A percentile compares a stretch with the other conserved stretches of the same genome.
Evolutionary conservation across 768 basidiomycete species (phyloP).

Genomic region (Tephrocybe sp.): DNA sequence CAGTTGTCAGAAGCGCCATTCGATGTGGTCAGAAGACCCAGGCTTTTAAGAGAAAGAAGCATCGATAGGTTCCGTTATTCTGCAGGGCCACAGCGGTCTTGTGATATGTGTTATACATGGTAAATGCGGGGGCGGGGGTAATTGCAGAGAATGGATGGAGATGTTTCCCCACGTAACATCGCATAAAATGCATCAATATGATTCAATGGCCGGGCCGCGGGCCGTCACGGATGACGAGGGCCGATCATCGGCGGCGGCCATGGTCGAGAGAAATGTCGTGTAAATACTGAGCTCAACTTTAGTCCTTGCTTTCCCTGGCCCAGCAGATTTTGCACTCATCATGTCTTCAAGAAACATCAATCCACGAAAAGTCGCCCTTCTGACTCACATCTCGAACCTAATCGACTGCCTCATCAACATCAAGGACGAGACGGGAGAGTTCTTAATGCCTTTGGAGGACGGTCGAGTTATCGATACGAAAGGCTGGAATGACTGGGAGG

Average conservation of each 20-base stretch:
- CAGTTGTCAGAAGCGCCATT: slow-evolving; percentile 1
- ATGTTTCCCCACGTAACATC: slow-evolving; percentile 1
- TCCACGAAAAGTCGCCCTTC: slow-evolving; percentile 23
- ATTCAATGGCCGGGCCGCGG: slow-evolving; percentile 17
- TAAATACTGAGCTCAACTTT: background rate
- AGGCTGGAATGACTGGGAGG: slow-evolving; percentile 58
- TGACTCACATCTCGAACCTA: slow-evolving; percentile 31
- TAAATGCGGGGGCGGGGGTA: background rate
- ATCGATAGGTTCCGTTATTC: background rate
- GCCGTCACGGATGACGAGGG: slow-evolving; percentile 1
- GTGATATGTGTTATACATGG: slow-evolving; percentile 10
- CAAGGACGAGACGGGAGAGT: slow-evolving; percentile 51
- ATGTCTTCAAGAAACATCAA: slow-evolving; percentile 35
- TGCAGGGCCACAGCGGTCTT: slow-evolving; percentile 10
- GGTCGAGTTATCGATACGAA: slow-evolving; percentile 56
- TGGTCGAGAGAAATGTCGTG: background rate
- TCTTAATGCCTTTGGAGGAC: slow-evolving; percentile 45
- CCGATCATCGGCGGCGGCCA: background rate
- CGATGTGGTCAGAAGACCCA: slow-evolving; percentile 3
- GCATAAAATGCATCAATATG: background rate
- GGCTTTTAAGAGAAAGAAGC: slow-evolving; percentile 13
- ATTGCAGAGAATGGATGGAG: background rate
- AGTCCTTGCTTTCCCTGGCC: background rate
- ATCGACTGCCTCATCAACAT: slow-evolving; percentile 48
- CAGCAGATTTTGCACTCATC: background rate